Percentiles rank a stretch among this genome's conserved stretches.
These are phyloP conservation scores for Fraxinus americana DNA, from an alignment of 257 asterid genomes.

Conservation along the genomic window DNA sequence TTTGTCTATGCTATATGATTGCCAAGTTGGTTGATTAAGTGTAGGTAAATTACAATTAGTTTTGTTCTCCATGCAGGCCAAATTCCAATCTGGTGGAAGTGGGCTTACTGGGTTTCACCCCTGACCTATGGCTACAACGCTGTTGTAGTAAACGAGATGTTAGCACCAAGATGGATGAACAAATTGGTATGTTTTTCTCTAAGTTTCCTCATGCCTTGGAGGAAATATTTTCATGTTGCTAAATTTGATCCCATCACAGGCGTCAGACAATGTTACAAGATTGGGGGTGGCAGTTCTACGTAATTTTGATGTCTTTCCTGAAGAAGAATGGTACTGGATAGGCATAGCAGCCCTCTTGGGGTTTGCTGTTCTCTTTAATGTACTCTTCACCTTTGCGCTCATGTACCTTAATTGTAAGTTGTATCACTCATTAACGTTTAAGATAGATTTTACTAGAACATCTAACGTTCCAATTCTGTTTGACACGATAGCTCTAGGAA, in stretches of 20 bases:
- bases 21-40: too few species aligned
- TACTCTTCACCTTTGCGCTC: slow-evolving; percentile 58
- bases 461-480: neutral
- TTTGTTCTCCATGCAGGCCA: slow-evolving; percentile 32
- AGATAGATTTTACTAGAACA: neutral
- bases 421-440: neutral
- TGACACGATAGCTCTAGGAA: slow-evolving; percentile 44
- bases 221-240: neutral
- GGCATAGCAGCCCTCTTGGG: slow-evolving; percentile 62
- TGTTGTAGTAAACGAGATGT: slow-evolving; percentile 56
- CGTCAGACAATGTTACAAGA: slow-evolving; percentile 32
- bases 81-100: slow-evolving; percentile 73
- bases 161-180: slow-evolving; percentile 64
- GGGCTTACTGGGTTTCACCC: slow-evolving; percentile 76
- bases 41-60: too few species aligned
- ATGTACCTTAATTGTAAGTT: slow-evolving; percentile 58
- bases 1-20: neutral
- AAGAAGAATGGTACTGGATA: slow-evolving; percentile 63
- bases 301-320: slow-evolving; percentile 43
- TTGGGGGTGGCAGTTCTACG: slow-evolving; percentile 47
- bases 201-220: neutral
- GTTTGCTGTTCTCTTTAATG: slow-evolving; percentile 46
- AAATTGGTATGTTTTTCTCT: slow-evolving; percentile 30
- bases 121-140: slow-evolving; percentile 56
- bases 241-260: slow-evolving; percentile 2